Base-by-base conservation (phyloP, 495 filamentous ascomycete species). In the Lophium mytilinum region DNA sequence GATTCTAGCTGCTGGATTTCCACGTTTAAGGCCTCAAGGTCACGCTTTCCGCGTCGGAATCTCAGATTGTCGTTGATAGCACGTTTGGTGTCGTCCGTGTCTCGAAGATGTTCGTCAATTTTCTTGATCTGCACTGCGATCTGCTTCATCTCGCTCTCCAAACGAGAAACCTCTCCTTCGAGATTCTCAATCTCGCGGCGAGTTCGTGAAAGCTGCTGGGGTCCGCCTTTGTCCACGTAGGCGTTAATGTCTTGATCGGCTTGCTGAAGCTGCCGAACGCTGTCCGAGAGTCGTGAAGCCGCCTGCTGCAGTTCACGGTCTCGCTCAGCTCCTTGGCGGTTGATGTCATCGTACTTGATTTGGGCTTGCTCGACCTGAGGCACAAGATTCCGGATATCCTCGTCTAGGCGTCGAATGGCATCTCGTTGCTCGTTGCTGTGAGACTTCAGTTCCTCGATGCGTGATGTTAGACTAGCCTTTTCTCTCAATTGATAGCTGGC, bases 1-100 rank as follows among this genome's bases (percentile, higher is more conserved):
- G 79, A 78, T 63, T 90, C 83, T 7, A 97, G 79, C 60, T 90
- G 80, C 24, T 75, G 72, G 58, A 98, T 90, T 61, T 95, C 88
- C 17, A 62, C 67, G 52, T 78, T 66, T 3, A 96, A 79, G 14
- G 69, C 73, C 17, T 90, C 74, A 35, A 95, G 75, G 48, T 84
- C 79, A 41, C 83, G 76, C 50, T 80, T 76, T 45, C 83, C 83
- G 63, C 84, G 83, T 47, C 93, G 88, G 66, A 89, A 95, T 19
- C 80, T 81, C 37, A 96, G 72, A 62, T 97, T 97, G 65, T 97
- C 90, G 14, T 76, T 76, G 64, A 97, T 94, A 58, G 83, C 86
- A 40, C 86, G 83, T 71, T 87, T 87, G 15, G 83, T 93, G 52
- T 84, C 80, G 51, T 85, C 84, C 61, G 86, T 85, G 63, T 88